Evolutionary conservation across 2,329 filamentous ascomycete genomes (phyloP), one percentile per base, ranked within the genome.

Genomic region (Tolypocladium amazonense): DNA sequence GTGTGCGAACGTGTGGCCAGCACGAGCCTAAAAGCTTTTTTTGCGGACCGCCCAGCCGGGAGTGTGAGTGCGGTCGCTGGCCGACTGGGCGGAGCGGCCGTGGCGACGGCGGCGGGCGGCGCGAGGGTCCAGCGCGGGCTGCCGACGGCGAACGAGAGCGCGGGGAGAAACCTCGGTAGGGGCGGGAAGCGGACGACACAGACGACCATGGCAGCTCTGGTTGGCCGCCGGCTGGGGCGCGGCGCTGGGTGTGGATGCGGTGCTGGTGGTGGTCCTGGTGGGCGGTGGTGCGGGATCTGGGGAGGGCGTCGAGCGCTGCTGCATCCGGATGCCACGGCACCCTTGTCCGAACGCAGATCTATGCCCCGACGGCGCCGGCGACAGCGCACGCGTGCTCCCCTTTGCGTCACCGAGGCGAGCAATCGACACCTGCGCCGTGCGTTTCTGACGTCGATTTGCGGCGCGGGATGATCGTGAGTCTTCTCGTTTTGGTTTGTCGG

Each of bases 1-100:
- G 65, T 66, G 64, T 60, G 58, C 59, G 56, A 63, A 45, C 52
- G 56, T 58, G 30, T 58, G 61, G 58, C 63, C 55, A 58, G 58
- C 53, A 64, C 61, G 30, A 58, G 59, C 50, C 37, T 47, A 50
- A 59, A 41, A 59, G 52, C 45, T 58, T 58, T 60, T 59, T 61
- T 57, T 57, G 50, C 50, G 50, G 50, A 53, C 30, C 50, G 50
- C 18, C 38, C 18, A 4, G 30, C 18, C 50, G 50, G n/a, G 41
- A 23, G 41, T n/a, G n/a, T n/a, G n/a, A 11, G 25, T 9, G 25
- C 9, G 47, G 7, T 14, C 5, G 18, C 15, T 11, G 47, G 27
- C 25, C 14, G 47, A 8, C 25, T n/a, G 33, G 27, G 20, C 50
- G 50, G 50, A 53, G 50, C 30, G 30, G 50, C 50, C 50, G 50